These are phyloP conservation scores for Juglanconis sp. DNA, from an alignment of 2,329 filamentous ascomycete species.

Conservation along the genomic window DNA sequence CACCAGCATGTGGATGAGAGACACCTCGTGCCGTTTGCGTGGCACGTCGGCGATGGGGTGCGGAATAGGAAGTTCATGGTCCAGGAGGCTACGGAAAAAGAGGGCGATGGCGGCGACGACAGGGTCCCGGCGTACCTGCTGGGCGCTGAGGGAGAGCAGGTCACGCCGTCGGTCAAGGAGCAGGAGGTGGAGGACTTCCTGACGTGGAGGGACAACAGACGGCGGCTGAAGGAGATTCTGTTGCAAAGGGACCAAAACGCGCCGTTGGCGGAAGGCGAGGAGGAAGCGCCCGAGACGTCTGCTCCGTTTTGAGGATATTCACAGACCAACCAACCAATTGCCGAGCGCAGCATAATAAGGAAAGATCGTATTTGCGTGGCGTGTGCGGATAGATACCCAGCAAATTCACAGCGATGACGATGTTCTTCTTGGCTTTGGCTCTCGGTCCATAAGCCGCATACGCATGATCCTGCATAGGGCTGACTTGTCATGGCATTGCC, in stretches of 20 bases:
- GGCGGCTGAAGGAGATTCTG: slow-evolving; percentile 42
- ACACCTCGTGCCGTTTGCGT: slow-evolving; percentile 53
- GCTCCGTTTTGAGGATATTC: not conserved
- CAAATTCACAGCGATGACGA: no score
- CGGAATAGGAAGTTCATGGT: slow-evolving; percentile 33
- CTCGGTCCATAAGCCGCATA: no score
- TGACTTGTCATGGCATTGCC: no score
- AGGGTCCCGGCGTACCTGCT: slow-evolving; percentile 48
- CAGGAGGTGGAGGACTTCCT: slow-evolving; percentile 48
- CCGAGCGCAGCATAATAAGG: no score
- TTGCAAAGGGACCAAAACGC: slow-evolving; percentile 44
- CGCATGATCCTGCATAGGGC: no score
- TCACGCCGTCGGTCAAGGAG: slow-evolving; percentile 55
- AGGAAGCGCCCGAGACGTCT: not conserved
- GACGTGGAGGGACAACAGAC: slow-evolving; percentile 42
- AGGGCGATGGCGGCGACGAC: slow-evolving; percentile 3
- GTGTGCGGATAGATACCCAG: no score
- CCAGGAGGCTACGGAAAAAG: not conserved
- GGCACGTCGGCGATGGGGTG: slow-evolving; percentile 60
- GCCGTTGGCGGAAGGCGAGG: slow-evolving; percentile 35
- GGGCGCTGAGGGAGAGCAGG: slow-evolving; percentile 49
- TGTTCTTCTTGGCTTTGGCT: no score
- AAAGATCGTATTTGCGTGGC: no score
- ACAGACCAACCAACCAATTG: no score
- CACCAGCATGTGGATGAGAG: slow-evolving; percentile 48